Conservation (phyloP, 2,329 filamentous ascomycete genomes). For the Phaeosphaeria sp. region DNA sequence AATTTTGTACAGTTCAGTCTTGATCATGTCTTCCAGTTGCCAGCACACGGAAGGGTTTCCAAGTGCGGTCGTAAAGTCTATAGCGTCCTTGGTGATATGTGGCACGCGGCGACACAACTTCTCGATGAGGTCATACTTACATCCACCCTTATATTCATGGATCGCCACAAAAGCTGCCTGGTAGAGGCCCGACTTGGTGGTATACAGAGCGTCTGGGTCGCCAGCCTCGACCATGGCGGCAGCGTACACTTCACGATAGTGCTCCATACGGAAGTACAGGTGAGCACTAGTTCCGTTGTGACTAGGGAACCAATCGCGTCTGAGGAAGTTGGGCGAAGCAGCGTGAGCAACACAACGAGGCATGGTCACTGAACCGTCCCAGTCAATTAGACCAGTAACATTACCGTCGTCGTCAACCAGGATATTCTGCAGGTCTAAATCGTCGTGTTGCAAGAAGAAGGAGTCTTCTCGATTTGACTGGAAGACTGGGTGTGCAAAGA, state of each 20-base stretch:
- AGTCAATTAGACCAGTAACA: constrained; percentile 21
- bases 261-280: background rate
- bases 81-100: no score
- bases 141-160: constrained; percentile 3
- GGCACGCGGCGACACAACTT: background rate
- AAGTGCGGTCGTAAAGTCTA: background rate
- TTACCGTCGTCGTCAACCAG: constrained; percentile 10
- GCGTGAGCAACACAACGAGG: constrained; percentile 6
- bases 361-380: constrained; percentile 1
- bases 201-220: constrained; percentile 10
- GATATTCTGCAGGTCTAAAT: constrained; percentile 25
- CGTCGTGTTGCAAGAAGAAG: constrained; percentile 18
- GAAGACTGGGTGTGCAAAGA: constrained; percentile 6
- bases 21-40: background rate
- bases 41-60: background rate
- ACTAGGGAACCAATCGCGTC: background rate
- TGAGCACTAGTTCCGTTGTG: background rate
- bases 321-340: background rate
- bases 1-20: background rate
- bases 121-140: background rate
- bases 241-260: constrained; percentile 16
- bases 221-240: constrained; percentile 12
- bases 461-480: constrained; percentile 3
- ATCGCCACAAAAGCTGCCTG: constrained; percentile 6
- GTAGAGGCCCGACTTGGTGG: constrained; percentile 12